Evolutionary conservation across 148 eudicot genomes (phyloP).

Genomic region (Cornus florida): DNA sequence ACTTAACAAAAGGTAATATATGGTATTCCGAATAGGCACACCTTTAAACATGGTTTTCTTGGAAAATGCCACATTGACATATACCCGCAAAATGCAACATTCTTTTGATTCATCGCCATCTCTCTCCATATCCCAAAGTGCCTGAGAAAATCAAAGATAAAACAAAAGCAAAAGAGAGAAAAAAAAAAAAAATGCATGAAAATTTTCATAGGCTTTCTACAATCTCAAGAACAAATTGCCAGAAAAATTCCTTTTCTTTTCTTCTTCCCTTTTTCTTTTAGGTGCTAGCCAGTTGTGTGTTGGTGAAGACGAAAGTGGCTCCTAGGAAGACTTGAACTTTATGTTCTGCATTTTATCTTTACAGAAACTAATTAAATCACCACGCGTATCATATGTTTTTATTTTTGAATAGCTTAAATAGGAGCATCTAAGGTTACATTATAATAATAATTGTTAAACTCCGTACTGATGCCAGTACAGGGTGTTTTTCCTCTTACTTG

Average conservation of each 20-base stretch:
- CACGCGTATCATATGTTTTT: too few species aligned
- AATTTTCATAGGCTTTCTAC: not conserved
- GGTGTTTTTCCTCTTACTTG: too few species aligned
- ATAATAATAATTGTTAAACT: too few species aligned
- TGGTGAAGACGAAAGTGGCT: not conserved
- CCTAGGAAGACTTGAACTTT: not conserved
- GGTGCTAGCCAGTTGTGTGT: not conserved
- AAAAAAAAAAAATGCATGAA: not conserved
- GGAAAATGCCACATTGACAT: conserved; percentile 69
- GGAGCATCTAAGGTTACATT: too few species aligned
- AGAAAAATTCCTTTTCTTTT: not conserved
- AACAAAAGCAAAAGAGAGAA: not conserved
- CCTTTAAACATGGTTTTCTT: conserved; percentile 92
- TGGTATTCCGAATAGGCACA: conserved; percentile 19
- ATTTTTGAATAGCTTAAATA: too few species aligned
- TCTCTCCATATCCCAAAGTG: conserved; percentile 75
- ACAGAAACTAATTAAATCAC: not conserved
- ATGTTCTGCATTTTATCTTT: not conserved
- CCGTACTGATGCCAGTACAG: too few species aligned
- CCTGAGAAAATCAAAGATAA: conserved; percentile 41
- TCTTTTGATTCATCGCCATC: conserved; percentile 37
- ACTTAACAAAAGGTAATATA: not conserved
- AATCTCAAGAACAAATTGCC: not conserved
- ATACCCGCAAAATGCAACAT: conserved; percentile 62
- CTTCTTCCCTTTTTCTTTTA: not conserved